Evolutionary conservation across 441 rosid species (phyloP).

Genomic region (Brassica hybrid): DNA sequence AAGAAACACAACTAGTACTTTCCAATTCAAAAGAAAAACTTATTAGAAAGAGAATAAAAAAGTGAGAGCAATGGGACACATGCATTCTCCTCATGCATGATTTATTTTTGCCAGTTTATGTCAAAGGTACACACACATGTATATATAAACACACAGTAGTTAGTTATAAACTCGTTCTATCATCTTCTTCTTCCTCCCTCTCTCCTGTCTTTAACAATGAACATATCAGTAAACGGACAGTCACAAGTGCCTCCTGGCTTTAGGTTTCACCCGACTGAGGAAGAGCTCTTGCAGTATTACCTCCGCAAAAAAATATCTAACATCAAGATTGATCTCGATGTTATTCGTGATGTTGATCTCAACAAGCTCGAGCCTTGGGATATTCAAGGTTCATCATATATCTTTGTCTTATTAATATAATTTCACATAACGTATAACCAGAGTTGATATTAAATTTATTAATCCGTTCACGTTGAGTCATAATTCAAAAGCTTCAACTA

Average conservation of each 20-base stretch:
- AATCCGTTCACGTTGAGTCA: background rate
- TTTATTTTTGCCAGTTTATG: conserved; percentile 30
- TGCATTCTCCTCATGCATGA: conserved; percentile 36
- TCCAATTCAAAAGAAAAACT: background rate
- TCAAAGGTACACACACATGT: background rate
- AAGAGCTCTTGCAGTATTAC: conserved; percentile 70
- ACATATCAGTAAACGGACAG: conserved; percentile 53
- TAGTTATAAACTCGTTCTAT: conserved; percentile 35
- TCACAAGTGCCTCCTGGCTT: conserved; percentile 72
- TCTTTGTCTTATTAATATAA: background rate
- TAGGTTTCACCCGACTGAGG: conserved; percentile 73
- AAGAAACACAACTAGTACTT: background rate
- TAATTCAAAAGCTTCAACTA: background rate
- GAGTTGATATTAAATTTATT: background rate
- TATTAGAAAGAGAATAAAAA: conserved; percentile 22
- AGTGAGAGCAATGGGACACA: conserved; percentile 12
- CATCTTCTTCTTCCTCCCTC: conserved; percentile 13
- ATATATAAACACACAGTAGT: conserved; percentile 36
- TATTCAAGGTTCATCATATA: conserved; percentile 50
- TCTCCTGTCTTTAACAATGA: conserved; percentile 28
- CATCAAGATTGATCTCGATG: conserved; percentile 65
- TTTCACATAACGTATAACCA: background rate
- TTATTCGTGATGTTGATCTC: conserved; percentile 72
- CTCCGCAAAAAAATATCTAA: conserved; percentile 66
- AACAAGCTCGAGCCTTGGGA: conserved; percentile 85